Evolutionary conservation across 805 yeast genomes (phyloP), one percentile per base, ranked within the genome.

Genomic region (Schizosaccharomyces lindneri): DNA sequence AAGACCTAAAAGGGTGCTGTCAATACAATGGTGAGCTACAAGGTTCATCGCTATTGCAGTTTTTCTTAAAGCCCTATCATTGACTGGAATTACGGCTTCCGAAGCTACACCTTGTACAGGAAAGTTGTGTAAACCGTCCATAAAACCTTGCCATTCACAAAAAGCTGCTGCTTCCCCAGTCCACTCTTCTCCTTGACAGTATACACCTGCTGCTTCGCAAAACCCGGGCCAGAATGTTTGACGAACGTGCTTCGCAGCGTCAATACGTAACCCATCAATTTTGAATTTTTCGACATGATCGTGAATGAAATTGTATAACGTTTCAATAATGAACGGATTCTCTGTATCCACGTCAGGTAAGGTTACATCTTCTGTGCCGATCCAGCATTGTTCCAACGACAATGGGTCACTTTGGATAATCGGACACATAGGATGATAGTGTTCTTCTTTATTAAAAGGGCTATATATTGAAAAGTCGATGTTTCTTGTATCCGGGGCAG

Each of bases 261-360:
- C 63, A 17, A 62, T 27, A 48, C 63, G 62, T 43, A 62, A 27
- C 4, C 63, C 63, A 51, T 62, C 63, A 1, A 62, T 39, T n/a
- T 48, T 19, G 21, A 46, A 62, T 19, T 32, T 61, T n/a, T 41
- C 15, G 17, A 48, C 62, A 9, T 61, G 59, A 15, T 60, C 62
- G 27, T 27, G 51, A 19, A 62, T 48, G 17, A 43, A 43, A 17
- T 43, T 36, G 11, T 55, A 29, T 19, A 62, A 51, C 17, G 51
- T 46, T 24, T 62, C 63, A 17, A 39, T 43, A n/a, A 62, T 41
- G 36, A 13, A 21, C 1, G 48, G 32, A 43, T 36, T 55, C n/a
- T 41, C 51, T 11, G 19, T 48, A 46, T 62, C 55, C 11, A 62
- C 39, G 48, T 62, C 63, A 3, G 55, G 55, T 2, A 62, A 57